phyloP scores from a whole-genome alignment of 2,329 filamentous ascomycete species.

The Conoideocrella luteorostrata region DNA sequence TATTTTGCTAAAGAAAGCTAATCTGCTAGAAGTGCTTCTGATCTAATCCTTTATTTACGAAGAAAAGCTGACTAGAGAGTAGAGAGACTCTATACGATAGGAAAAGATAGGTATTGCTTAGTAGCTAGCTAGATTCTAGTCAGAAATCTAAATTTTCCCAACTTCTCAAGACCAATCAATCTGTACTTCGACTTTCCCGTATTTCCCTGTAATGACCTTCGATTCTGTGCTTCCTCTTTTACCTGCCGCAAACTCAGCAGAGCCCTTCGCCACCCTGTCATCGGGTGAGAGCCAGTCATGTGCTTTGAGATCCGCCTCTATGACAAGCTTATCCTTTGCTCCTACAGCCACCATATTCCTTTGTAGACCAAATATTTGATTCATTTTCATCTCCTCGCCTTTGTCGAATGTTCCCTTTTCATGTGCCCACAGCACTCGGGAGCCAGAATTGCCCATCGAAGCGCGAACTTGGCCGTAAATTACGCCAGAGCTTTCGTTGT shows the following conservation, averaged over 20 bases:
- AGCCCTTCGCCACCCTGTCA: neutral
- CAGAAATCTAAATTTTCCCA: too few relatives aligned
- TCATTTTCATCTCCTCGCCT: neutral
- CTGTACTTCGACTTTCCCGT: slow-evolving; percentile 8
- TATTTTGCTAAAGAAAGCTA: too few relatives aligned
- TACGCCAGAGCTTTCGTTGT: neutral
- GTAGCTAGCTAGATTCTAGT: too few relatives aligned
- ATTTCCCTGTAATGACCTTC: neutral
- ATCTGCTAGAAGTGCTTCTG: too few relatives aligned
- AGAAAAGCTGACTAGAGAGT: too few relatives aligned
- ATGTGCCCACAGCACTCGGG: neutral
- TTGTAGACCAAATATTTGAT: neutral
- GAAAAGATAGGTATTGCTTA: too few relatives aligned
- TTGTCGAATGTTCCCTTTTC: neutral
- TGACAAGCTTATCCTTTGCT: neutral
- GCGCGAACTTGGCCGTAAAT: neutral
- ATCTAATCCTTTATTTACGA: too few relatives aligned
- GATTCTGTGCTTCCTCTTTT: neutral
- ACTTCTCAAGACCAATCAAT: slow-evolving; percentile 22
- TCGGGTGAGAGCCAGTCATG: neutral
- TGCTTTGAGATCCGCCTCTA: neutral
- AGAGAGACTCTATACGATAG: too few relatives aligned
- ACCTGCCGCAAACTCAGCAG: neutral
- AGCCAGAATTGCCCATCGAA: neutral
- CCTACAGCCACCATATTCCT: neutral